phyloP scores from a whole-genome alignment of 805 yeast species.

The Ogataea allantospora region DNA sequence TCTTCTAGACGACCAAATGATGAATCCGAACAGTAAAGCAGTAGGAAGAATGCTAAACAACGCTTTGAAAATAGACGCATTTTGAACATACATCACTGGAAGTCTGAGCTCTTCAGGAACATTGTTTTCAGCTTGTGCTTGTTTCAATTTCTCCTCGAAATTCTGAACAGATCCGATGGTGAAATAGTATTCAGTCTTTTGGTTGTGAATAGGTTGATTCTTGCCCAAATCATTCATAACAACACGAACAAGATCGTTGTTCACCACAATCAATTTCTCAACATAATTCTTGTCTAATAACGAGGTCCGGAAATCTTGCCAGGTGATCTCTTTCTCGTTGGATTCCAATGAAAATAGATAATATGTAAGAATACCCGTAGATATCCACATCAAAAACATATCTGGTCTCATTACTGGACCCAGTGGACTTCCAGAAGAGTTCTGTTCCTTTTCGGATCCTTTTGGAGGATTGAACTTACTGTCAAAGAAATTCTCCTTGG shows the following conservation, averaged over 20 bases:
- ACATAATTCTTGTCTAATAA: constrained; percentile 79
- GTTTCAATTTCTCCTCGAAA: constrained; percentile 79
- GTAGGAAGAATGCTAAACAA: constrained; percentile 79
- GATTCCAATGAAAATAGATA: constrained; percentile 21
- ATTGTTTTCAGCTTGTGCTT: constrained; percentile 65
- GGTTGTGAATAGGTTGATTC: constrained; percentile 29
- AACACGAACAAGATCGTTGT: constrained; percentile 70
- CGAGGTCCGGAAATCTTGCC: constrained; percentile 80
- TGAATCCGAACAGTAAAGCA: constrained; percentile 73
- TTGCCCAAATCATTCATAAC: constrained; percentile 48
- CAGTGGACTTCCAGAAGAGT: constrained; percentile 9
- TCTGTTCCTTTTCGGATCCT: constrained; percentile 1
- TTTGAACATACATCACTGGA: constrained; percentile 73
- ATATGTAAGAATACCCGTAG: constrained; percentile 22
- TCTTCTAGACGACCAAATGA: constrained; percentile 60
- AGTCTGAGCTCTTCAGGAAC: constrained; percentile 69
- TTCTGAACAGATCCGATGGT: constrained; percentile 85
- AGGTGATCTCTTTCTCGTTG: constrained; percentile 34
- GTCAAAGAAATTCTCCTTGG: constrained; percentile 17
- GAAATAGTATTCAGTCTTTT: constrained; percentile 45
- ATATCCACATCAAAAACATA: constrained; percentile 22
- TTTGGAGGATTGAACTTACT: constrained; percentile 25
- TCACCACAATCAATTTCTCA: constrained; percentile 67
- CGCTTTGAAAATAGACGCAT: constrained; percentile 61
- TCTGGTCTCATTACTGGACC: constrained; percentile 18